Evolutionary conservation across 768 basidiomycete genomes (phyloP).

Genomic region (Dioszegia crocea): DNA sequence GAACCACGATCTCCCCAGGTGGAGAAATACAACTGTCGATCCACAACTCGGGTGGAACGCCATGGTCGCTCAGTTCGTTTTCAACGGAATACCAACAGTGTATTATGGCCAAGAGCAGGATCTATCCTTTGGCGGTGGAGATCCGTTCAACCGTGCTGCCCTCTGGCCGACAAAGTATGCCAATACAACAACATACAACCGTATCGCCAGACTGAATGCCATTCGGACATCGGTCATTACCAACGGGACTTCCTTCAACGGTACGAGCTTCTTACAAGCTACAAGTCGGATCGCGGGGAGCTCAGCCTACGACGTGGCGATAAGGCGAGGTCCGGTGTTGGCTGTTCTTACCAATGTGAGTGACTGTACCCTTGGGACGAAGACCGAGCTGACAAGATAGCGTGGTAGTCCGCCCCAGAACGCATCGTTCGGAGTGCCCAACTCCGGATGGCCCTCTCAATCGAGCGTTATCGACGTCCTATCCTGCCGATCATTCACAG

Average conservation of each 20-base stretch:
- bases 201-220: constrained; percentile 35
- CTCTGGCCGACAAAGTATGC: constrained; percentile 44
- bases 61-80: constrained; percentile 43
- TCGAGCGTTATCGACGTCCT: constrained; percentile 44
- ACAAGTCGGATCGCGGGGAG: constrained; percentile 24
- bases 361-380: background rate
- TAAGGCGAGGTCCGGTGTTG: constrained; percentile 44
- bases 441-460: constrained; percentile 32
- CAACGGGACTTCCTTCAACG: constrained; percentile 28
- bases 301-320: constrained; percentile 37
- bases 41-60: constrained; percentile 46
- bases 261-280: constrained; percentile 34
- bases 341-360: constrained; percentile 46
- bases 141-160: constrained; percentile 44
- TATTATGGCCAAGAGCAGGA: constrained; percentile 49
- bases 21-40: constrained; percentile 39
- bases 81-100: constrained; percentile 44
- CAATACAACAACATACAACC: constrained; percentile 40
- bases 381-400: constrained; percentile 6
- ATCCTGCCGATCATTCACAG: constrained; percentile 33
- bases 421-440: constrained; percentile 31
- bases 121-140: constrained; percentile 28
- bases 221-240: constrained; percentile 39
- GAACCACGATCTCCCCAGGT: constrained; percentile 48
- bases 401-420: constrained; percentile 37